Evolutionary conservation across 331 rosid genomes (phyloP), one percentile per base, ranked within the genome.

Genomic region (Pyracantha coccinea): DNA sequence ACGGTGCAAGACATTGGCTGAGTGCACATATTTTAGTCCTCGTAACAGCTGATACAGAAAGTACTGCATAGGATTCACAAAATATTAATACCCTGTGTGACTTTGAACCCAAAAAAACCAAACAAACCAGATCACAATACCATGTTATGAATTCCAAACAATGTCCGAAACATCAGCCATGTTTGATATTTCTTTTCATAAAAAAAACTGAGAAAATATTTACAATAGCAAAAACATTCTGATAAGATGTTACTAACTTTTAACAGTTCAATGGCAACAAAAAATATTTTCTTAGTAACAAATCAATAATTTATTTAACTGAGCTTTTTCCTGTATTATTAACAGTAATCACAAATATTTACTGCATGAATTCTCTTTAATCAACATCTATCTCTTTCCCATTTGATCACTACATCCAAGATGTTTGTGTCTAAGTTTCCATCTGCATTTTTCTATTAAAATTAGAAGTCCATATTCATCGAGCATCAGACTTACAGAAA

Each of bases 21-120:
- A 94, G 84, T 94, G 99, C 54, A 94, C 96, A 84, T 94, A 94
- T 74, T 88, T 94, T 82, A 94, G 89, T 61, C 99, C 99, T 72
- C 99, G 87, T 76, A 94, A 78, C 77, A 94, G 86, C 88, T 94
- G 99, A 69, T 94, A 94, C 72, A 94, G 59, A 78, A 94, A 78
- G 88, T 94, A 94, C 99, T 94, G 96, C 96, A 86, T n/a, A 60
- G 29, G 68, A 74, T 75, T 47, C 75, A 74, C 3, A 28, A 74
- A 60, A 60, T 20, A 28, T 80, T 50, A 80, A 61, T 65, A 19
- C 65, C 58, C 53, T 44, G 77, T 68, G 71, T 14, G 38, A 32
- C 54, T 80, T 62, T 5, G 47, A 41, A 41, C 47, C 47, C 47
- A 10, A 41, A 41, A 41, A 11, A 38, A 41, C 14, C 14, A 11